Percentiles rank a stretch among this genome's conserved stretches.
These are phyloP conservation scores for Juncus inflexus DNA, from an alignment of 176 grass and related monocot species.

Conservation along the genomic window DNA sequence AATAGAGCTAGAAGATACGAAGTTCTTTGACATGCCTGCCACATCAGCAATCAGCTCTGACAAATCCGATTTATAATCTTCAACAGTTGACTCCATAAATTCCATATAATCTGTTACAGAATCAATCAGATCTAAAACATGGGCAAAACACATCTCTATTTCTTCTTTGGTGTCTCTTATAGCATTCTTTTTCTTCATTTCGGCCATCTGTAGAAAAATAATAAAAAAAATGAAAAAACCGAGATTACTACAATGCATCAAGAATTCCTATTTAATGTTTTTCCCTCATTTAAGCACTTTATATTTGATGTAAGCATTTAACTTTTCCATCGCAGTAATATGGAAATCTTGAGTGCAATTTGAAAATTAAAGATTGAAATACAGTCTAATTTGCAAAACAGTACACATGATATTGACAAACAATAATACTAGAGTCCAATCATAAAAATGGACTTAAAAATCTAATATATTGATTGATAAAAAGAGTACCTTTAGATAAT, in stretches of 20 bases:
- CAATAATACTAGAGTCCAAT: no score
- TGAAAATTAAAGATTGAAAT: no score
- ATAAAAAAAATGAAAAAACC: not conserved
- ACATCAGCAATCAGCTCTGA: conserved; percentile 51
- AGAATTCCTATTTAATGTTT: no score
- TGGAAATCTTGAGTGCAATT: no score
- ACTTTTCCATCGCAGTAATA: no score
- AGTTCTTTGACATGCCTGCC: conserved; percentile 41
- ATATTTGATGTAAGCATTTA: no score
- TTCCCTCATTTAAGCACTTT: no score
- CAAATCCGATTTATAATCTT: conserved; percentile 42
- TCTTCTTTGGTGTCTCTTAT: conserved; percentile 30
- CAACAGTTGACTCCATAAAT: conserved; percentile 38
- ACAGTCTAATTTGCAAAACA: no score
- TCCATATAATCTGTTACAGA: conserved; percentile 50
- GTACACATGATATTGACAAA: no score
- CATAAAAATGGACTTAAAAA: no score
- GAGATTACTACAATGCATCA: no score
- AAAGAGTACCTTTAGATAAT: conserved; percentile 51
- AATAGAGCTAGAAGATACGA: conserved; percentile 5
- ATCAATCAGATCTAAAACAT: conserved; percentile 53
- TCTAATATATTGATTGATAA: no score
- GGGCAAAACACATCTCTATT: conserved; percentile 37
- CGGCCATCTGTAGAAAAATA: conserved; percentile 46
- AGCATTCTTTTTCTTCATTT: conserved; percentile 37